These are phyloP conservation scores for Apiosordaria backusii DNA, from an alignment of 495 filamentous ascomycete species.

Conservation along the genomic window DNA sequence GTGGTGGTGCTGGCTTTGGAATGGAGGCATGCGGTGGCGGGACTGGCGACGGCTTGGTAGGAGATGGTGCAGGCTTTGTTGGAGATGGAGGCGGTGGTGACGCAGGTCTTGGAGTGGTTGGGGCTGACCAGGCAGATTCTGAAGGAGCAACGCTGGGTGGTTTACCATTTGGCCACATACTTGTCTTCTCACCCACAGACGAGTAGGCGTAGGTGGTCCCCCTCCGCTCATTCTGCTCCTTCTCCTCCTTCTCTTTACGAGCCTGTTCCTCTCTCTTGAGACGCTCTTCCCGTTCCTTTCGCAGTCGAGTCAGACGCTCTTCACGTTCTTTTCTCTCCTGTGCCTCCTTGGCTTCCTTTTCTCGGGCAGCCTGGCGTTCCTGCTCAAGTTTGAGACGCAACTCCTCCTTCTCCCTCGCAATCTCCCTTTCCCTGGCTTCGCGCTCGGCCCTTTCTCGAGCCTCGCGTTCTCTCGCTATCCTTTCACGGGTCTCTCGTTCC, in stretches of 20 bases:
- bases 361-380: slow-evolving; percentile 16
- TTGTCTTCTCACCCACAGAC: slow-evolving; percentile 54
- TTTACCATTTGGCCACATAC: slow-evolving; percentile 53
- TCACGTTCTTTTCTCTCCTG: slow-evolving; percentile 43
- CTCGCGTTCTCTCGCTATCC: slow-evolving; percentile 16
- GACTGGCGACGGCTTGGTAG: slow-evolving; percentile 20
- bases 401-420: slow-evolving; percentile 11
- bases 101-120: slow-evolving; percentile 13
- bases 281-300: slow-evolving; percentile 21
- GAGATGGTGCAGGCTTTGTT: slow-evolving; percentile 12
- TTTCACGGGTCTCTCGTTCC: slow-evolving; percentile 30
- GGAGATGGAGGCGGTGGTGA: slow-evolving; percentile 17
- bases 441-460: slow-evolving; percentile 22
- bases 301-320: slow-evolving; percentile 25
- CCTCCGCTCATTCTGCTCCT: slow-evolving; percentile 36
- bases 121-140: slow-evolving; percentile 11
- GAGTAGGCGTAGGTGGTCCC: slow-evolving; percentile 50
- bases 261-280: slow-evolving; percentile 16
- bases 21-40: slow-evolving; percentile 30
- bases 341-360: slow-evolving; percentile 34
- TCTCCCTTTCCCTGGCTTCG: slow-evolving; percentile 10
- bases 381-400: slow-evolving; percentile 8
- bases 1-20: slow-evolving; percentile 21
- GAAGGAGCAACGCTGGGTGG: slow-evolving; percentile 34
- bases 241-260: slow-evolving; percentile 33